Evolutionary conservation across 768 basidiomycete species (phyloP), one percentile per base, ranked within the genome.

Genomic region (Dioszegia hungarica): DNA sequence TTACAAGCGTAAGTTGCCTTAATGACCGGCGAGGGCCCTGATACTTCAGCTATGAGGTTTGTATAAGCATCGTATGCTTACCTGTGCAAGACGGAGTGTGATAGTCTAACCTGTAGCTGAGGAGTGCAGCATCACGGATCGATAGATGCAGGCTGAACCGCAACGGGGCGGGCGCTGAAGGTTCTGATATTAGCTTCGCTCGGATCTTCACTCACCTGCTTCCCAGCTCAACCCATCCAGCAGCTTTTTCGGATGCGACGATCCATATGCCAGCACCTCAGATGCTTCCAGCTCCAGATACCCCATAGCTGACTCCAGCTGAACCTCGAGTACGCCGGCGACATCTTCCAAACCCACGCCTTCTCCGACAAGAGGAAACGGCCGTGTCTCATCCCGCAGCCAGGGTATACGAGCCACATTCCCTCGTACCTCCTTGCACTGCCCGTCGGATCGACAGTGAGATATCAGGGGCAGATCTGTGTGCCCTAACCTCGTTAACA

Each of bases 321-420:
- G 20, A 1, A 49, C 15, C 10, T 24, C 29, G 28, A 52, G 12
- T 15, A 31, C 22, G 14, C 15, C 9, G 24, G 62, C 34, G 1
- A 44, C 54, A 34, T 71, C 70, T 17, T 60, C 57, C 12, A 53
- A 20, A 34, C 56, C 56, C 31, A 67, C 50, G 0, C 72, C 72
- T 53, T 71, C 68, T 11, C 72, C 72, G 2, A 56, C 56, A 9
- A 66, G 31, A 2, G 72, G 70, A 41, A 74, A 74, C 2, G 60
- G 61, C 15, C 39, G 49, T 10, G 48, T 15, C 36, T 38, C 34
- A 19, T 38, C 36, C 25, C 5, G 14, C 49, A 51, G 25, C 49
- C 49, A 51, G 17, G 49, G 49, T 25, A 51, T 37, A 9, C 49
- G 49, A 11, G 49, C 12, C 11, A 38, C 17, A 19, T 51, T 51